Percentiles rank a stretch among this genome's conserved stretches.
Conservation (phyloP, 805 yeast genomes). For the Candida cerambycidarum region DNA sequence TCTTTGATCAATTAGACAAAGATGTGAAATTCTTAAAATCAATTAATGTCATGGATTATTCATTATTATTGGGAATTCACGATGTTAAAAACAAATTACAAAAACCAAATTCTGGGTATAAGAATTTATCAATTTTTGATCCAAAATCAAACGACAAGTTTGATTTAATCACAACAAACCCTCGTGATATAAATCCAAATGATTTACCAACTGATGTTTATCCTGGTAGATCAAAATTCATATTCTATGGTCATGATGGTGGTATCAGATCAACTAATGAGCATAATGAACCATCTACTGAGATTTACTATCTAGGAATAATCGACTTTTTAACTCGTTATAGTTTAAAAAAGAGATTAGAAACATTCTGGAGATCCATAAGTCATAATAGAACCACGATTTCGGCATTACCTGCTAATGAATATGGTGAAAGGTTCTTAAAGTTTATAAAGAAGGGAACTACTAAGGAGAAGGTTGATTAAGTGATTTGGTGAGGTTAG, state of each 20-base stretch:
- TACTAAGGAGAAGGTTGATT: conserved; percentile 2
- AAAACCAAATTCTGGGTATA: conserved; percentile 24
- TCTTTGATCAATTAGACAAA: conserved; percentile 66
- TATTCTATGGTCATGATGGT: conserved; percentile 78
- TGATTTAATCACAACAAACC: conserved; percentile 47
- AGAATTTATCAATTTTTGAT: conserved; percentile 41
- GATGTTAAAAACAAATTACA: conserved; percentile 58
- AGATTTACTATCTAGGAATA: conserved; percentile 86
- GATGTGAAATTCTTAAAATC: conserved; percentile 74
- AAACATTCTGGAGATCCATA: conserved; percentile 80
- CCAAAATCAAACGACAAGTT: conserved; percentile 39
- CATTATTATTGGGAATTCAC: conserved; percentile 84
- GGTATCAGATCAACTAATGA: conserved; percentile 77
- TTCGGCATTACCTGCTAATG: conserved; percentile 87
- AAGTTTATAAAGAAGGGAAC: conserved; percentile 51
- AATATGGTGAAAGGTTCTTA: conserved; percentile 85
- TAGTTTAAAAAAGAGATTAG: conserved; percentile 69
- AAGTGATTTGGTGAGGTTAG: not conserved
- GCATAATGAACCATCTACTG: conserved; percentile 56
- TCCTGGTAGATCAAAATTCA: conserved; percentile 50
- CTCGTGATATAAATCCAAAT: conserved; percentile 39
- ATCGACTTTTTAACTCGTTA: conserved; percentile 91
- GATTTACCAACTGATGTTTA: conserved; percentile 46
- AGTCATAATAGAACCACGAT: conserved; percentile 67
- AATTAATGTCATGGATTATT: conserved; percentile 93